Conservation (phyloP, 352 stramenopile genomes). For the Globisporangium paddicum region DNA sequence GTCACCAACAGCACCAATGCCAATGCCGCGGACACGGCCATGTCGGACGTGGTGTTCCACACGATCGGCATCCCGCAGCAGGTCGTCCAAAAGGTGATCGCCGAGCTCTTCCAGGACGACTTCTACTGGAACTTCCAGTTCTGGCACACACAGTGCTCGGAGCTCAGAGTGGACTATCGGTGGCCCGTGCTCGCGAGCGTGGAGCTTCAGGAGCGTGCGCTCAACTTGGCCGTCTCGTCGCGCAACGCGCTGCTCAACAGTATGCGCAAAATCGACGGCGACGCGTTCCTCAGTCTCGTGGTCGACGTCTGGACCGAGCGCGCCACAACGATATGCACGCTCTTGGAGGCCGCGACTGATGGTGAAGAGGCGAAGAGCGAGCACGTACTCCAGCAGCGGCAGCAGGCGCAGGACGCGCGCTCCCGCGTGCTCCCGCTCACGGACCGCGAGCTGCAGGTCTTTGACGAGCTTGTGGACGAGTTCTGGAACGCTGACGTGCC, state of each 20-base stretch:
- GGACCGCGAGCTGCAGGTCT: slow-evolving; percentile 32
- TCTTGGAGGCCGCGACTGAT: slow-evolving; percentile 60
- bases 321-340: slow-evolving; percentile 33
- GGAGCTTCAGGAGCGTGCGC: slow-evolving; percentile 59
- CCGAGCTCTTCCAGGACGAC: slow-evolving; percentile 67
- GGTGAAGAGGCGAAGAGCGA: slow-evolving; percentile 32
- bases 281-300: slow-evolving; percentile 65
- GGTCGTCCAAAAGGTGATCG: slow-evolving; percentile 47
- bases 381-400: slow-evolving; percentile 22
- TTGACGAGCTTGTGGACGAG: slow-evolving; percentile 53
- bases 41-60: slow-evolving; percentile 62
- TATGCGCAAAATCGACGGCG: slow-evolving; percentile 69
- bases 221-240: slow-evolving; percentile 34
- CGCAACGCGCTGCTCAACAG: slow-evolving; percentile 50
- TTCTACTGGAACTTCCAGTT: slow-evolving; percentile 82
- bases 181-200: slow-evolving; percentile 45
- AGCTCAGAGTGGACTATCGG: slow-evolving; percentile 44
- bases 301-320: slow-evolving; percentile 60
- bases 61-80: slow-evolving; percentile 59
- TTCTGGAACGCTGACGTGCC: slow-evolving; percentile 66
- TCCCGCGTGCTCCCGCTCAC: slow-evolving; percentile 34
- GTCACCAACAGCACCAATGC: slow-evolving; percentile 10
- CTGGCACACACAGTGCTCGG: slow-evolving; percentile 50
- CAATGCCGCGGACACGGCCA: slow-evolving; percentile 9
- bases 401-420: slow-evolving; percentile 35